A percentile compares a stretch with the other conserved stretches of the same genome.
These are phyloP conservation scores for Cicer cuneatum DNA, from an alignment of 306 rosid species.

Conservation along the genomic window DNA sequence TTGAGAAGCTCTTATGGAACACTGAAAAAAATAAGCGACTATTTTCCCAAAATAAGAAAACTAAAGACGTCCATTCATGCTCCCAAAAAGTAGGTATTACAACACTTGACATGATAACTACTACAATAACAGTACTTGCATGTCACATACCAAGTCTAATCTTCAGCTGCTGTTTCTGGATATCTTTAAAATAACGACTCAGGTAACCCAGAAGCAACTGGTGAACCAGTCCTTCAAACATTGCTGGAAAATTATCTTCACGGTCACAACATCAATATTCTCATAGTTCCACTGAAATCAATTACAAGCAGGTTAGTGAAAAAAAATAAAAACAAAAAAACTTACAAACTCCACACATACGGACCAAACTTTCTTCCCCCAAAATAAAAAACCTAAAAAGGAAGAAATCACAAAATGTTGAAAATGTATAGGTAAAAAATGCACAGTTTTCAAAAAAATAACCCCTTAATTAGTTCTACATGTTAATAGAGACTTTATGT, in stretches of 20 bases:
- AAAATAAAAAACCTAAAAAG: background rate
- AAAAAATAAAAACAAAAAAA: conserved; percentile 14
- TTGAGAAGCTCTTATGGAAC: background rate
- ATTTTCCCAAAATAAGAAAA: background rate
- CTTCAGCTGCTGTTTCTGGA: conserved; percentile 88
- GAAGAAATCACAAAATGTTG: background rate
- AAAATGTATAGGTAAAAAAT: background rate
- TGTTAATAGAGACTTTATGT: background rate
- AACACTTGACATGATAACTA: conserved; percentile 8
- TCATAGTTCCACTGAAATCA: conserved; percentile 43
- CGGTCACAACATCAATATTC: conserved; percentile 32
- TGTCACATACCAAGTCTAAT: conserved; percentile 68
- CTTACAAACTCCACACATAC: background rate
- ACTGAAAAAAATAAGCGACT: background rate
- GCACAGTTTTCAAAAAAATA: background rate
- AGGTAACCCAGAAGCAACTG: conserved; percentile 85
- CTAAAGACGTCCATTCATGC: background rate
- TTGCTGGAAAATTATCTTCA: conserved; percentile 45
- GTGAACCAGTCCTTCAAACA: conserved; percentile 84
- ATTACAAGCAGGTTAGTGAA: conserved; percentile 38
- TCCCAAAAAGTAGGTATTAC: conserved; percentile 12
- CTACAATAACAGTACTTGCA: conserved; percentile 7
- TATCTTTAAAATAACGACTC: conserved; percentile 80
- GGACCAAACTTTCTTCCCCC: background rate
- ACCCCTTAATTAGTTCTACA: background rate